Conservation (phyloP, 169 alveolate genomes). For the Plasmodium knowlesi region DNA sequence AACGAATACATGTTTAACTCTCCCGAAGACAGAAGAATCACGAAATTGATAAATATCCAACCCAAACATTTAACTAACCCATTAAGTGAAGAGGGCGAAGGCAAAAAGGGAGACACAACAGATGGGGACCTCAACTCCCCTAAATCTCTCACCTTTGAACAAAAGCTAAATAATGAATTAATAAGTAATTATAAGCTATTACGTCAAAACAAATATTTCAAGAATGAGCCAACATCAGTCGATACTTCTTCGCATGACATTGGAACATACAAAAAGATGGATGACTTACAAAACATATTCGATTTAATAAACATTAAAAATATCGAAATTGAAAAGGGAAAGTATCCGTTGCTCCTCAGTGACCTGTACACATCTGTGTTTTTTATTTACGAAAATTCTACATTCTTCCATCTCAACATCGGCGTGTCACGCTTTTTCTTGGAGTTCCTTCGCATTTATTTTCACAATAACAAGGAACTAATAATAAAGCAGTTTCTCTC, state of each 20-base stretch:
- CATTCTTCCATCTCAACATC: conserved; percentile 12
- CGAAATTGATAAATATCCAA: background rate
- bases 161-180: conserved; percentile 19
- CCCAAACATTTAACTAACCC: background rate
- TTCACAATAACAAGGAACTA: conserved; percentile 18
- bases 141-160: conserved; percentile 4
- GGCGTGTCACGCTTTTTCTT: conserved; percentile 38
- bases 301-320: conserved; percentile 44
- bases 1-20: background rate
- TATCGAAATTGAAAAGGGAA: conserved; percentile 28
- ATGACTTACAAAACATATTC: conserved; percentile 21
- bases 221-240: background rate
- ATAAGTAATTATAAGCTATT: conserved; percentile 13
- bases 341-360: conserved; percentile 14
- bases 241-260: background rate
- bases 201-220: conserved; percentile 5
- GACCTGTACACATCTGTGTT: conserved; percentile 42
- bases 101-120: background rate
- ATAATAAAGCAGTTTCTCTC: background rate
- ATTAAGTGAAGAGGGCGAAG: background rate
- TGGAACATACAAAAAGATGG: conserved; percentile 1
- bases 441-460: conserved; percentile 52
- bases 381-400: conserved; percentile 66
- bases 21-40: background rate
- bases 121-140: background rate